These are phyloP conservation scores for Chlamydomonas eustigma DNA, from an alignment of 139 green algal species.

Conservation along the genomic window DNA sequence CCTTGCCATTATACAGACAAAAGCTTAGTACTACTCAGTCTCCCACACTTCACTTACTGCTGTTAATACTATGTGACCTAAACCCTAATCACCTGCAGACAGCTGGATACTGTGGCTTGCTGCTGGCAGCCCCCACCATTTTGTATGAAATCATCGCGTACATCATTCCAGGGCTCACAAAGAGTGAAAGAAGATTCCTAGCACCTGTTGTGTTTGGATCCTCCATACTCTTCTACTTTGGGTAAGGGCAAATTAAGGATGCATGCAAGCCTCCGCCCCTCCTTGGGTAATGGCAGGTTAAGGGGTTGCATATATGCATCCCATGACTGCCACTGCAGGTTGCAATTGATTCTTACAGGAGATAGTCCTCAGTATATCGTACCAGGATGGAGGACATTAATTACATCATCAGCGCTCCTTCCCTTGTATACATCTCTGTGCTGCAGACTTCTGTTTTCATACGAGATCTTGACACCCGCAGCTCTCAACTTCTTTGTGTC, in stretches of 20 bases:
- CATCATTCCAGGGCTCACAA: conserved; percentile 91
- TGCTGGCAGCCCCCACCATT: conserved; percentile 86
- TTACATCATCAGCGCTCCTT: background rate
- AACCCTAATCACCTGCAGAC: conserved; percentile 73
- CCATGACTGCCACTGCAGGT: too few species aligned
- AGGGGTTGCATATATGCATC: too few species aligned
- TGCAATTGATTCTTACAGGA: too few species aligned
- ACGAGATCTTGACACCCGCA: conserved; percentile 91
- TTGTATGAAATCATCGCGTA: conserved; percentile 97
- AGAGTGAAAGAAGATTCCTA: conserved; percentile 80
- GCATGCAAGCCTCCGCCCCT: too few species aligned
- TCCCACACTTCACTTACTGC: too few species aligned
- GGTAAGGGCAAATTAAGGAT: conserved; percentile 42
- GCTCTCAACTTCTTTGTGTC: conserved; percentile 96
- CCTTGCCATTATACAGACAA: too few species aligned
- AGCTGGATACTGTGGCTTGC: conserved; percentile 89
- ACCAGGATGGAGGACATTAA: too few species aligned
- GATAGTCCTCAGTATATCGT: too few species aligned
- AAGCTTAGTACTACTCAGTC: too few species aligned
- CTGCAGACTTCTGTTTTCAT: conserved; percentile 69
- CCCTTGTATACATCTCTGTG: background rate
- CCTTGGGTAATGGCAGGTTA: too few species aligned
- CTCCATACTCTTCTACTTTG: conserved; percentile 93
- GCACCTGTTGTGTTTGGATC: conserved; percentile 93
- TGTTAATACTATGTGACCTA: too few species aligned